phyloP scores from a whole-genome alignment of 345 rosid species.

The Eucalyptus virginea region DNA sequence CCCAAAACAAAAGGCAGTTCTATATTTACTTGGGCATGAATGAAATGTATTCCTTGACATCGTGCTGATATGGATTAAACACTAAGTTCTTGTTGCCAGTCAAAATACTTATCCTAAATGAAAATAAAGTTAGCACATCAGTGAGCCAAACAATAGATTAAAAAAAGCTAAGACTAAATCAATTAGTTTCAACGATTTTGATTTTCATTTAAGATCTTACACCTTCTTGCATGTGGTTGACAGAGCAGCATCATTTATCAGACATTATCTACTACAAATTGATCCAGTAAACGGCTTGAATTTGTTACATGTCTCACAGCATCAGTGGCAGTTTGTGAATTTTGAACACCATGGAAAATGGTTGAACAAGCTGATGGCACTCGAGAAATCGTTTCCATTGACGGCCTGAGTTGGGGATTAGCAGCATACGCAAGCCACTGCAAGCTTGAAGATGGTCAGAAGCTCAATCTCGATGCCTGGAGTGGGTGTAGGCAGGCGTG shows the following conservation, averaged over 20 bases:
- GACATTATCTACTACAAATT: neutral
- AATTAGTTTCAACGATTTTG: neutral
- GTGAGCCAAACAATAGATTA: neutral
- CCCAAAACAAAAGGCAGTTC: too few species aligned
- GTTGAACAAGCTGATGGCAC: too few species aligned
- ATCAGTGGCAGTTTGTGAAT: too few species aligned
- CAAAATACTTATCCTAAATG: neutral
- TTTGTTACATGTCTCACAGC: neutral
- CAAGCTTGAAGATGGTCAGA: too few species aligned
- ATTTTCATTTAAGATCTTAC: neutral
- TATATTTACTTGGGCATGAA: too few species aligned
- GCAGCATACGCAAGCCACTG: too few species aligned
- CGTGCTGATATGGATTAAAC: neutral
- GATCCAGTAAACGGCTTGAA: neutral
- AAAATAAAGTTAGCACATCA: neutral
- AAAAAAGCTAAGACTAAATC: neutral
- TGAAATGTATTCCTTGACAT: too few species aligned
- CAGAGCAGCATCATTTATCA: neutral
- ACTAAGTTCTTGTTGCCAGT: neutral
- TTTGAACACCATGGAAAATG: too few species aligned
- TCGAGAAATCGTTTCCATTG: too few species aligned
- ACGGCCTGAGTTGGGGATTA: too few species aligned
- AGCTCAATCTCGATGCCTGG: too few species aligned
- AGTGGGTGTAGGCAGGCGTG: too few species aligned
- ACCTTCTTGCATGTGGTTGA: neutral